Conservation (phyloP, 2,329 filamentous ascomycete genomes). For the Colletotrichum paranaense region DNA sequence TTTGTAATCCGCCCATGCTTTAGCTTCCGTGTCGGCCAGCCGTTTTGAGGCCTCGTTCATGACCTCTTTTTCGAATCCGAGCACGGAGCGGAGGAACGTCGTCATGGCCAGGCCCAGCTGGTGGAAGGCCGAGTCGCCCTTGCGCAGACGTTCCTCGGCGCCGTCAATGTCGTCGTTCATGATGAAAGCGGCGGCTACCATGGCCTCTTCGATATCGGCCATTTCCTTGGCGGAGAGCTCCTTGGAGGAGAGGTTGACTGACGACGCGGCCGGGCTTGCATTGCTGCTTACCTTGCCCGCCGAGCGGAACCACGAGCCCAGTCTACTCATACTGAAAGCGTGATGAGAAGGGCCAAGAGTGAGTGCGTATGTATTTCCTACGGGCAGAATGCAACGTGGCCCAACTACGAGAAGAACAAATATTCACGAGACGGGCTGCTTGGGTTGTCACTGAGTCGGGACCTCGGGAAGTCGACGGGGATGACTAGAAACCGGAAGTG, state of each 20-base stretch:
- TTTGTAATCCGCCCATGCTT: constrained; percentile 80
- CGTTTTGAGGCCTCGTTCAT: constrained; percentile 84
- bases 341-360: not conserved
- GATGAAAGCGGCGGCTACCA: constrained; percentile 76
- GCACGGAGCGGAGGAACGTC: constrained; percentile 84
- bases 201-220: constrained; percentile 68
- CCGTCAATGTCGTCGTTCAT: constrained; percentile 92
- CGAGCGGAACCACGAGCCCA: constrained; percentile 64
- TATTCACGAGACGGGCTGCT: not conserved
- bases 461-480: constrained; percentile 19
- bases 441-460: constrained; percentile 7
- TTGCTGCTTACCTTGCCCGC: constrained; percentile 47
- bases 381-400: not conserved
- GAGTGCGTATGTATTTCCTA: not conserved
- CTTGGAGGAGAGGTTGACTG: constrained; percentile 46
- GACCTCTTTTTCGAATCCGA: constrained; percentile 92
- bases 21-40: constrained; percentile 80
- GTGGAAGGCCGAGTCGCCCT: constrained; percentile 88
- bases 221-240: constrained; percentile 60
- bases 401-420: not conserved
- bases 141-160: constrained; percentile 78
- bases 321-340: constrained; percentile 53
- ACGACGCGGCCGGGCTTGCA: constrained; percentile 45
- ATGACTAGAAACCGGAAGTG: constrained; percentile 26
- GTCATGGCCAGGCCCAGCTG: constrained; percentile 84